These are phyloP conservation scores for Trichosanthes cucumerina DNA, from an alignment of 306 rosid genomes.

Conservation along the genomic window DNA sequence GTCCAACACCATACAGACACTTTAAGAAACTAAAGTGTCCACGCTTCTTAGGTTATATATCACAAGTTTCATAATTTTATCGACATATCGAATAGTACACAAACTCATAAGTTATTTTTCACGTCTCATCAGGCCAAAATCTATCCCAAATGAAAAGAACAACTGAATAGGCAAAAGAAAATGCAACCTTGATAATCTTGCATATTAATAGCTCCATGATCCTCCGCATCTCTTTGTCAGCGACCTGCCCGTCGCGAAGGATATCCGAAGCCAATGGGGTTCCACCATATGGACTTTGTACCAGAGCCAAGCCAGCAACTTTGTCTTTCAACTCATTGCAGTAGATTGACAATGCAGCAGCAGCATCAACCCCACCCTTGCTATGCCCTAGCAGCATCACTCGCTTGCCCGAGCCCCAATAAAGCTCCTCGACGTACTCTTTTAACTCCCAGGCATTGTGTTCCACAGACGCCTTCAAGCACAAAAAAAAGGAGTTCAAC, in stretches of 20 bases:
- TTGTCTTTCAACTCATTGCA: slow-evolving; percentile 62
- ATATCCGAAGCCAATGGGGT: slow-evolving; percentile 73
- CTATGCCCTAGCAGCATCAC: slow-evolving; percentile 82
- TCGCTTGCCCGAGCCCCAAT: slow-evolving; percentile 73
- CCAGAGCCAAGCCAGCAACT: slow-evolving; percentile 78
- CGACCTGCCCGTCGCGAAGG: slow-evolving; percentile 74
- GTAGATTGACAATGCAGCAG: slow-evolving; percentile 55
- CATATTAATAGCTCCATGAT: slow-evolving; percentile 75
- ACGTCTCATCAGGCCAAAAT: background rate
- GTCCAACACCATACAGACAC: too few species aligned
- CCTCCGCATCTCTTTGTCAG: slow-evolving; percentile 59
- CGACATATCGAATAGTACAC: background rate
- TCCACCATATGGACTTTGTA: slow-evolving; percentile 82
- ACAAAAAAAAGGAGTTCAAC: background rate
- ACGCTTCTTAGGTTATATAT: background rate
- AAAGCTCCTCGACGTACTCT: slow-evolving; percentile 70
- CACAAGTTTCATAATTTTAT: background rate
- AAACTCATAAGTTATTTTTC: background rate
- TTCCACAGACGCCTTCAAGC: slow-evolving; percentile 55
- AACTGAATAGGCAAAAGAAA: background rate
- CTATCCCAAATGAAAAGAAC: background rate
- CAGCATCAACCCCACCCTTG: slow-evolving; percentile 87
- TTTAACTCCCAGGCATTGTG: slow-evolving; percentile 76
- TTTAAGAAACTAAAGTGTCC: too few species aligned
- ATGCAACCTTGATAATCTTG: slow-evolving; percentile 64